Base-by-base conservation (phyloP, 1,284 basidiomycete species). In the Trichosporon ovoides region DNA sequence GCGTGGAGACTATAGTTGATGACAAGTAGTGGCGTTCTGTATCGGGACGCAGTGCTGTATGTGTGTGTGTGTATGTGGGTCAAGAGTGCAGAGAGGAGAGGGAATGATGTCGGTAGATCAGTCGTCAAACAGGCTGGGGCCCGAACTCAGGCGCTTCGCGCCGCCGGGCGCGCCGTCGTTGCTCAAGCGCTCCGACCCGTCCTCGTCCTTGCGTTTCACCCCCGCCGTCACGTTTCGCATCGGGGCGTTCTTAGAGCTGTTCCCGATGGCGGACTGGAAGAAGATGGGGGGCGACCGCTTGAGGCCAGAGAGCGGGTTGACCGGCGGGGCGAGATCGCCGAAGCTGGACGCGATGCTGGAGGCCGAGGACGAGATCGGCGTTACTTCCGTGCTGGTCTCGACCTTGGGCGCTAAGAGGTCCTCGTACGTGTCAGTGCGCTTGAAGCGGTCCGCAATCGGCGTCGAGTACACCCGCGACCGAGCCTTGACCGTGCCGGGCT, bases 371-470 rank as follows among this genome's bases (percentile, higher is more conserved):
- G 56, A 43, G 33, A 50, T 38, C 7, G 61, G 57, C 34, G 35
- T 24, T 37, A 37, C n/a, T 10, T 20, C 37, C 14, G 53, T 56
- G 2, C 55, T 33, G 43, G 22, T 48, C 22, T 16, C 24, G 24
- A 31, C 51, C 35, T 46, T 18, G 67, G 66, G 6, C 60, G 61
- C 14, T 43, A 61, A 14, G 62, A 67, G 24, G 64, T 63, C 43
- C 28, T 48, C 43, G 28, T 28, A 48, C 6, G 43, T 22, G 19
- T 48, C 43, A 7, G 43, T 48, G 43, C 43, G 43, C 48, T 63
- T 58, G 60, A 76, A 78, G 14, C 65, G 64, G 57, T 78, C 77
- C 6, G 74, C 74, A 36, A 78, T 78, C 10, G 77, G 77, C 19
- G 66, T 62, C 12, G 66, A 61, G 56, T 68, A 71, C 9, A 63